Evolutionary conservation across 176 grass and related monocot species (phyloP).

Genomic region (Guadua angustifolia): DNA sequence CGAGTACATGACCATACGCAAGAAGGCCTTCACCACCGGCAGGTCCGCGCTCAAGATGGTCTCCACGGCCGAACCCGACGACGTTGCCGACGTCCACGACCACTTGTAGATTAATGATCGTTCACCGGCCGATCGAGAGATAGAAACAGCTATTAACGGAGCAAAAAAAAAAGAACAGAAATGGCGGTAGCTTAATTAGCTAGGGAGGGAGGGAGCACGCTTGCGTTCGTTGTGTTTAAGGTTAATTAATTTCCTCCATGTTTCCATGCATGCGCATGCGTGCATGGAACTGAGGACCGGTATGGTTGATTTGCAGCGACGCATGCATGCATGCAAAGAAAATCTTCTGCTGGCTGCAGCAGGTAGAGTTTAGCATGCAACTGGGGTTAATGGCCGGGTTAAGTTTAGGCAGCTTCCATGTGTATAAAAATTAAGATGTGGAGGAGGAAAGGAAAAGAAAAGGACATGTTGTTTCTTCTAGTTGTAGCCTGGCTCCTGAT

Average conservation of each 20-base stretch:
- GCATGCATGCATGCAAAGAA: constrained; percentile 3
- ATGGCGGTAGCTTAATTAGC: not conserved
- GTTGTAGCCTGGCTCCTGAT: not conserved
- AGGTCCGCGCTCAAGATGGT: constrained; percentile 63
- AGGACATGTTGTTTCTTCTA: constrained; percentile 40
- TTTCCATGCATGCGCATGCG: not conserved
- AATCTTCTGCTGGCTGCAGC: not conserved
- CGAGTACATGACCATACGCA: constrained; percentile 78
- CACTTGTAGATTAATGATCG: not conserved
- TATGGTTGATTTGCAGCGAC: not conserved
- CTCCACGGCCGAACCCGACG: constrained; percentile 11
- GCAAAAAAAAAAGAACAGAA: not conserved
- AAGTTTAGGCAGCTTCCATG: not conserved
- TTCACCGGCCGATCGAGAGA: constrained; percentile 6
- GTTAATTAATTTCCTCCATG: constrained; percentile 30
- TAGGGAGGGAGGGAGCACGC: constrained; percentile 12
- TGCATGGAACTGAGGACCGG: not conserved
- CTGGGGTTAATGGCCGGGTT: not conserved
- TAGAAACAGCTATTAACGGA: not conserved
- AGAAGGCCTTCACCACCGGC: constrained; percentile 75
- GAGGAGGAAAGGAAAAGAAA: not conserved
- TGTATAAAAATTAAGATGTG: not conserved
- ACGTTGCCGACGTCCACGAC: no score
- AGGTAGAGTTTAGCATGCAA: not conserved
- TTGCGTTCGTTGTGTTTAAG: constrained; percentile 41